Evolutionary conservation across 371 early-diverging fungal genomes (phyloP), one percentile per base, ranked within the genome.

Genomic region (Circinella minor): DNA sequence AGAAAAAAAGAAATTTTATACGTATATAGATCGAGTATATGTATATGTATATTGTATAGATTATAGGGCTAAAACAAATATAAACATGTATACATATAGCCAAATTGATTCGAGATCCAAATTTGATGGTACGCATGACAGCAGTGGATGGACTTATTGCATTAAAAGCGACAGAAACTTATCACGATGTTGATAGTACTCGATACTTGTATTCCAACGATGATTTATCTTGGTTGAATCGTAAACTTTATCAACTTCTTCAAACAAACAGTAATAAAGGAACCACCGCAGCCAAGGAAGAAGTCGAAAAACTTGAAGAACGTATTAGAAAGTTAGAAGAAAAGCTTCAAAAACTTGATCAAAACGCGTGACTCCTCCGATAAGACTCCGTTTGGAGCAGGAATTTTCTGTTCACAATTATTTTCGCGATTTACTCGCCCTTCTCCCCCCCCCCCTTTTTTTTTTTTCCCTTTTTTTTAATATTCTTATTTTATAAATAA

Each of bases 301-400:
- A 62, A 3, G 71, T 86, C 55, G 87, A 87, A 63, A 83, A 82
- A 38, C 69, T 88, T 11, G 86, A 87, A 69, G 77, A 61, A 13
- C 74, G 74, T 55, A 43, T 88, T 36, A 78, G 78, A 66, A 81
- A 84, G 68, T 55, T 87, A 43, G 87, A 88, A 65, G 65, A 65
- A 15, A 69, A 73, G 68, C 61, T 73, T 18, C 63, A 62, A 46
- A 27, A 54, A 38, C 39, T 62, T 36, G 59, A 20, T 4, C 51
- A 54, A 36, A 6, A 54, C 34, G 62, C 62, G 62, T 62, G 17
- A 46, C 27, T 61, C 38, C 9, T n/a, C 14, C n/a, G 6, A n/a
- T 13, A n/a, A 17, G 15, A n/a, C 51, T 51, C n/a, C 4, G 51
- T 51, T 51, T 51, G 43, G 1, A 6, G 43, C 43, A 9, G 43